Evolutionary conservation across 805 yeast species (phyloP), one percentile per base, ranked within the genome.

Genomic region (Saccharomycopsis sp.): DNA sequence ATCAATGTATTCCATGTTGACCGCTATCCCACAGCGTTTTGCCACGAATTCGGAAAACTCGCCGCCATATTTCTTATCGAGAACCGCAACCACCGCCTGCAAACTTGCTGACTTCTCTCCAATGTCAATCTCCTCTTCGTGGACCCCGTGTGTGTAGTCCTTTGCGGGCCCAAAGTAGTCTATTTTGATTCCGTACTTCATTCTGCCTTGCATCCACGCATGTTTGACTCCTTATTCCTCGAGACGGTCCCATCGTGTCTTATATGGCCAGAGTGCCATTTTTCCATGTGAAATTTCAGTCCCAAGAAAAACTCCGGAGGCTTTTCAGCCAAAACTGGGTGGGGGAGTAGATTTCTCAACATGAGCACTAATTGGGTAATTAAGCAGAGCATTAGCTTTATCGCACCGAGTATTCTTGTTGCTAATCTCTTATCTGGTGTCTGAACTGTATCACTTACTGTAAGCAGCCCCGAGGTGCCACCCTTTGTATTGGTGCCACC

Each of bases 91-190:
- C 53, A 58, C 12, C 1, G 37, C 47, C 48, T 41, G 50, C 52
- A 34, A 50, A 29, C 52, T n/a, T 52, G 2, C 50, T 50, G 47
- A 14, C 24, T 14, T 18, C 23, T 34, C 24, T 18, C 50, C 29
- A 16, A 44, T 34, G 16, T 16, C 46, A 5, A 15, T 15, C 15
- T 44, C 21, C 20, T 29, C 44, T 21, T 46, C 50, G 14, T 15
- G 15, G 15, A 53, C 7, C 12, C 18, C 40, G 7, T 55, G 34
- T 14, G 24, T 15, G 15, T 50, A 44, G 14, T 51, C 52, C 16
- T 51, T 51, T 20, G 58, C 58, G 4, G 58, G 58, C 16, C 58
- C 58, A 56, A 51, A 56, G 34, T 51, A 56, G n/a, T 44, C 48
- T 5, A 44, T 44, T 7, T 18, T 44, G 8, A 44, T 44, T 5